phyloP scores from a whole-genome alignment of 2,329 filamentous ascomycete species.

The Epichloe hybrida region DNA sequence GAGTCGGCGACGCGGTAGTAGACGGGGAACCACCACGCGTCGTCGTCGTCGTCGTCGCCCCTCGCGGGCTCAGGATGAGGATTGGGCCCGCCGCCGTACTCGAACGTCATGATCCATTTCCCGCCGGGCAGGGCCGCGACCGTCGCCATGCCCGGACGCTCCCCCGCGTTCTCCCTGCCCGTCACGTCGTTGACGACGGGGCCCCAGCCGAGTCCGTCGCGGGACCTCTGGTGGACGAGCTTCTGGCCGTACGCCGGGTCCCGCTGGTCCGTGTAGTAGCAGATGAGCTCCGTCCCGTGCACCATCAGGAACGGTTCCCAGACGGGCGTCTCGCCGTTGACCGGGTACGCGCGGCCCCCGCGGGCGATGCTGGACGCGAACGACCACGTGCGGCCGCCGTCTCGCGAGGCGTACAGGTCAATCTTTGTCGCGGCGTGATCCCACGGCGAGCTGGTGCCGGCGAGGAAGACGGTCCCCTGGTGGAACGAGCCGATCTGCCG shows the following conservation, averaged over 20 bases:
- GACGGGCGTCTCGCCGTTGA: background rate
- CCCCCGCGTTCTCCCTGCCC: background rate
- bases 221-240: background rate
- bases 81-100: background rate
- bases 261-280: background rate
- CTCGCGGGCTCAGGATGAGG: background rate
- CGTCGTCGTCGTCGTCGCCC: no score
- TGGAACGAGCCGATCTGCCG: background rate
- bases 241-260: background rate
- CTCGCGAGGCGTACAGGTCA: background rate
- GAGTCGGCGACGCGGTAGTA: background rate
- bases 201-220: background rate
- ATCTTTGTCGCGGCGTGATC: background rate
- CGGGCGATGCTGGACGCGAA: background rate
- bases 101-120: background rate
- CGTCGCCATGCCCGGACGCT: background rate
- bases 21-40: background rate
- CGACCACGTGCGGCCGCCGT: background rate
- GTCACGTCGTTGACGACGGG: background rate
- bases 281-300: background rate
- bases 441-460: background rate
- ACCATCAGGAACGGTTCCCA: background rate
- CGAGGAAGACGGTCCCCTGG: background rate
- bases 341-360: background rate
- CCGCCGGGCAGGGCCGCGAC: background rate